These are phyloP conservation scores for Casaregolazyma lundiana DNA, from an alignment of 1,139 yeast species.

Conservation along the genomic window DNA sequence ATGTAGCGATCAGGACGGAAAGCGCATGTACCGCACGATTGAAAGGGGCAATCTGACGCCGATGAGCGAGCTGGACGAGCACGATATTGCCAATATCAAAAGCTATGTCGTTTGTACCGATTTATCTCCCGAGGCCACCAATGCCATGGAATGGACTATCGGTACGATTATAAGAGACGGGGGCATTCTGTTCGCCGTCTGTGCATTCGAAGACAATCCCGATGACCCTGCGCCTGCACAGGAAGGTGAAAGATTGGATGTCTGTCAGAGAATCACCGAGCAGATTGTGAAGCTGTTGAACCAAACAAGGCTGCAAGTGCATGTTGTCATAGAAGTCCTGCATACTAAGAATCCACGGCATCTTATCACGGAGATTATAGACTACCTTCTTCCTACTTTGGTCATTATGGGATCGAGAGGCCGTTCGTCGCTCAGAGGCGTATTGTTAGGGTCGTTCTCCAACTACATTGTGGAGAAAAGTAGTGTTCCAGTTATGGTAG, in stretches of 20 bases:
- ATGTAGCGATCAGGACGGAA: slow-evolving; percentile 50
- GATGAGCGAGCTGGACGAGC: slow-evolving; percentile 32
- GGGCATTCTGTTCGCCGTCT: slow-evolving; percentile 72
- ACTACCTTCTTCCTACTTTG: slow-evolving; percentile 74
- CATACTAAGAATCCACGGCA: slow-evolving; percentile 89
- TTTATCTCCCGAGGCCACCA: slow-evolving; percentile 76
- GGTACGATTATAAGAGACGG: slow-evolving; percentile 86
- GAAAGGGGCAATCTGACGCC: slow-evolving; percentile 67
- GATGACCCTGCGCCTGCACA: slow-evolving; percentile 30
- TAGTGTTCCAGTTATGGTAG: slow-evolving; percentile 87
- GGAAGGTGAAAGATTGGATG: slow-evolving; percentile 45
- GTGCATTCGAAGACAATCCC: slow-evolving; percentile 65
- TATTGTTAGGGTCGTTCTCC: slow-evolving; percentile 67
- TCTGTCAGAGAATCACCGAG: slow-evolving; percentile 59
- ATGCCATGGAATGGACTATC: slow-evolving; percentile 85
- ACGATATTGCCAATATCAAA: slow-evolving; percentile 43
- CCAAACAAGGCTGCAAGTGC: slow-evolving; percentile 70
- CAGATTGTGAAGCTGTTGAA: slow-evolving; percentile 55
- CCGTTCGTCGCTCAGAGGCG: slow-evolving; percentile 70
- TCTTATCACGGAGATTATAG: slow-evolving; percentile 74
- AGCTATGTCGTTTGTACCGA: slow-evolving; percentile 76
- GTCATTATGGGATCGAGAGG: slow-evolving; percentile 83
- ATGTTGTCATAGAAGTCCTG: slow-evolving; percentile 68
- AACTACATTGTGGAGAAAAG: slow-evolving; percentile 73
- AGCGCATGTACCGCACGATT: slow-evolving; percentile 59